A percentile compares a stretch with the other conserved stretches of the same genome.
Evolutionary conservation across 208 protist genomes (phyloP).

Genomic region (Leishmania mexicana): DNA sequence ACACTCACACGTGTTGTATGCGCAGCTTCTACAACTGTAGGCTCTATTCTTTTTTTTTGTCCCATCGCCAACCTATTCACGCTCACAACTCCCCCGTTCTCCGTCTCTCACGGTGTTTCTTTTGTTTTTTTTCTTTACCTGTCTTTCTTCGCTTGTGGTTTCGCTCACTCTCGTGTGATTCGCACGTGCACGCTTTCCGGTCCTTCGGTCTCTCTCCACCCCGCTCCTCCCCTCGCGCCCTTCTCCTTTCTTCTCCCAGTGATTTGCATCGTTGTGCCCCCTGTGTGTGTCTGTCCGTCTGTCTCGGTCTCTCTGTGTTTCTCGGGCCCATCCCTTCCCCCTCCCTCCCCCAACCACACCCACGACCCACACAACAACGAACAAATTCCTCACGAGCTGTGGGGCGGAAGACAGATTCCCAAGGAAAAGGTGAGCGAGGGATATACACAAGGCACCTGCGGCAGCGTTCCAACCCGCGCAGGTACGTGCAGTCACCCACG

Average conservation of each 20-base stretch:
- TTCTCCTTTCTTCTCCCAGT: not conserved
- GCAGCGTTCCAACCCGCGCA: slow-evolving; percentile 1
- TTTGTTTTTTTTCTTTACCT: not conserved
- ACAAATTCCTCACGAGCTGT: not conserved
- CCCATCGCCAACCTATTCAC: not conserved
- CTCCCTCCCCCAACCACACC: not conserved
- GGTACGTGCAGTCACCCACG: not conserved
- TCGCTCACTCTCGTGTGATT: not conserved
- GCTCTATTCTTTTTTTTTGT: not conserved
- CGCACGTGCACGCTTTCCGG: not conserved
- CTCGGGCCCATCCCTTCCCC: not conserved
- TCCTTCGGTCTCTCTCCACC: not conserved
- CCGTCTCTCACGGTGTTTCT: not conserved
- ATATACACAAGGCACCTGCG: not conserved
- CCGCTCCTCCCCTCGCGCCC: not conserved
- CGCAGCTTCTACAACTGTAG: not conserved
- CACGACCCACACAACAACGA: not conserved
- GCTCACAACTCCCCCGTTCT: not conserved
- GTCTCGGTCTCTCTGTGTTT: not conserved
- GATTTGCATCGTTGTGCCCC: not conserved
- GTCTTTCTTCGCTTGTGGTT: not conserved
- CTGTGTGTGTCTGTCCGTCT: not conserved
- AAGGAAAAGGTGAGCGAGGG: not conserved
- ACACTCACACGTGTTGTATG: not conserved
- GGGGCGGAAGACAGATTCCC: not conserved